phyloP scores from a whole-genome alignment of 2,329 filamentous ascomycete genomes.

The Beauveria brongniartii region DNA sequence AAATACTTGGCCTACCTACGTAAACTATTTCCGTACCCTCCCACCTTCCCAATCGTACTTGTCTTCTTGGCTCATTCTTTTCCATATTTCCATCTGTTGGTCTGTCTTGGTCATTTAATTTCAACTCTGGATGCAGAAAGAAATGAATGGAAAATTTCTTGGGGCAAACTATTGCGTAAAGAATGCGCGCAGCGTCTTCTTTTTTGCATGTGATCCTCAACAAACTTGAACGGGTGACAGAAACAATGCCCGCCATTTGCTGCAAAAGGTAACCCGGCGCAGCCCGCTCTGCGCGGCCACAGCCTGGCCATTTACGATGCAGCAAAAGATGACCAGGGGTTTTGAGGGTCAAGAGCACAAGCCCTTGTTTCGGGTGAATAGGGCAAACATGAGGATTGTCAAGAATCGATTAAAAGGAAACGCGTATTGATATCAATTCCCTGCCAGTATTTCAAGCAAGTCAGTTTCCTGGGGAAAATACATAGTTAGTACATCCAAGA shows the following conservation, averaged over 20 bases:
- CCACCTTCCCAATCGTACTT: not conserved
- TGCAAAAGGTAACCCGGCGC: not conserved
- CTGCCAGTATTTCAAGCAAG: too few species aligned
- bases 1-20: too few species aligned
- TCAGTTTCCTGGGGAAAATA: too few species aligned
- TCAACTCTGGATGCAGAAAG: not conserved
- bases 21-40: not conserved
- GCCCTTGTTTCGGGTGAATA: too few species aligned
- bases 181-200: not conserved
- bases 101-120: not conserved
- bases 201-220: slow-evolving; percentile 13
- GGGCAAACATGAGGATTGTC: too few species aligned
- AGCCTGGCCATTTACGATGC: too few species aligned
- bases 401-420: too few species aligned
- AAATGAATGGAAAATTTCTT: not conserved
- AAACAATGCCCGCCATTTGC: too few species aligned
- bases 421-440: not conserved
- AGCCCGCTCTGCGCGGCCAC: not conserved
- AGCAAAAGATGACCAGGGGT: too few species aligned
- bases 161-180: not conserved
- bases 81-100: too few species aligned
- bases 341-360: too few species aligned
- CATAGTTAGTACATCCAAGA: not conserved
- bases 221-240: not conserved
- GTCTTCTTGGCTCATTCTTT: not conserved